Percentiles rank a stretch among this genome's conserved stretches.
These are phyloP conservation scores for Penicillium coffeae DNA, from an alignment of 495 filamentous ascomycete species.

Conservation along the genomic window DNA sequence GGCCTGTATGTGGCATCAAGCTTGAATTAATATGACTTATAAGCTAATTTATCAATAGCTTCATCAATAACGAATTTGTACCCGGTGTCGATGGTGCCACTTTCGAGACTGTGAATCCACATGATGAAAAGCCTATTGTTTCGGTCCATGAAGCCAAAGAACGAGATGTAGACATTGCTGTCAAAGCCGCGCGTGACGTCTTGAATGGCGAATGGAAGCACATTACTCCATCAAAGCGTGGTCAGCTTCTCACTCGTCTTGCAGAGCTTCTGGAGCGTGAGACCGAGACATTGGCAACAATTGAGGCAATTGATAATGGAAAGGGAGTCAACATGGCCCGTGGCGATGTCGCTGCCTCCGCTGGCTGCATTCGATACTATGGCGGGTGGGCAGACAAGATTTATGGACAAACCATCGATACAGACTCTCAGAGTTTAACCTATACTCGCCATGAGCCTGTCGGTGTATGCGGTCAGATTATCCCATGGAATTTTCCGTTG, in stretches of 20 bases:
- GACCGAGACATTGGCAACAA: conserved; percentile 63
- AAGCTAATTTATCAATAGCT: conserved; percentile 48
- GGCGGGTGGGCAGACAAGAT: conserved; percentile 97
- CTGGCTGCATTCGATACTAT: conserved; percentile 58
- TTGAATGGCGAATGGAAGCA: conserved; percentile 73
- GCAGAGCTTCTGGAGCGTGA: conserved; percentile 80
- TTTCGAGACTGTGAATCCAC: conserved; percentile 66
- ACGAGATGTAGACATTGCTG: conserved; percentile 76
- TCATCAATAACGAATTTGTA: conserved; percentile 95
- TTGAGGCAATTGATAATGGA: conserved; percentile 90
- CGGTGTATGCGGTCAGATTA: conserved; percentile 87
- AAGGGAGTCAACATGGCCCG: conserved; percentile 77
- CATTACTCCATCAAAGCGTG: conserved; percentile 67
- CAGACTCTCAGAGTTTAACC: conserved; percentile 71
- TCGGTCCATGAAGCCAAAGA: conserved; percentile 82
- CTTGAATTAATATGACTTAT: conserved; percentile 1
- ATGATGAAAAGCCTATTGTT: conserved; percentile 62
- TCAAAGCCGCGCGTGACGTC: conserved; percentile 80
- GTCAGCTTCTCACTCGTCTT: conserved; percentile 65
- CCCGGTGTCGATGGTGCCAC: conserved; percentile 71
- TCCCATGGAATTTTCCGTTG: conserved; percentile 83
- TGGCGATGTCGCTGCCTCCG: conserved; percentile 54
- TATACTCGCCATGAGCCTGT: conserved; percentile 86
- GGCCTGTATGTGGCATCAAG: conserved; percentile 66
- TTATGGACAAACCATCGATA: conserved; percentile 87